phyloP scores from a whole-genome alignment of 2,329 filamentous ascomycete species.

The Zalaria sp. region DNA sequence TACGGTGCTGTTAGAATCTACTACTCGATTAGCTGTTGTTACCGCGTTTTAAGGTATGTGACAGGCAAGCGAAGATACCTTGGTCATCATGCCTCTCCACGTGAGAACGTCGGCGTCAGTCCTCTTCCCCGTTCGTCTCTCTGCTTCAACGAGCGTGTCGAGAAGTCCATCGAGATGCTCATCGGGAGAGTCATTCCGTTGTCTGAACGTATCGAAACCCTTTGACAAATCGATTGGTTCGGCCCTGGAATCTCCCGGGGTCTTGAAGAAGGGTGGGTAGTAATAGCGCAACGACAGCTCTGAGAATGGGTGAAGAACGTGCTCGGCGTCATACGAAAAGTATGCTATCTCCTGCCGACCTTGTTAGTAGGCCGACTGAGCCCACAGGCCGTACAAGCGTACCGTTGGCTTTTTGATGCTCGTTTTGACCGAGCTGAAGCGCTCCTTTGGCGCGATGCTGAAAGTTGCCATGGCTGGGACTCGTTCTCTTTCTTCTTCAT shows the following conservation, averaged over 20 bases:
- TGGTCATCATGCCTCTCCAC: slow-evolving; percentile 98
- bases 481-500: neutral
- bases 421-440: neutral
- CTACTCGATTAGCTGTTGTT: neutral
- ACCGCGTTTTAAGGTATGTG: neutral
- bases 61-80: slow-evolving; percentile 38
- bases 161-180: slow-evolving; percentile 79
- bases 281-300: slow-evolving; percentile 78
- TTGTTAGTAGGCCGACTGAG: too few relatives aligned
- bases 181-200: slow-evolving; percentile 68
- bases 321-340: slow-evolving; percentile 86
- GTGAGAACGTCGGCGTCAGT: slow-evolving; percentile 72
- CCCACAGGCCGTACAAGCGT: too few relatives aligned
- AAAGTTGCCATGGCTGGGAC: neutral
- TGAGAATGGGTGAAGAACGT: slow-evolving; percentile 54
- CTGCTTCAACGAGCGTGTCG: slow-evolving; percentile 58
- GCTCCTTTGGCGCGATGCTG: neutral
- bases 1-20: slow-evolving; percentile 79
- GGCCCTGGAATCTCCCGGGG: slow-evolving; percentile 18
- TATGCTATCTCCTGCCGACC: slow-evolving; percentile 55
- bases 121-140: slow-evolving; percentile 51
- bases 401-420: neutral
- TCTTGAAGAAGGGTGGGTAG: slow-evolving; percentile 46
- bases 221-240: slow-evolving; percentile 56
- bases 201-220: slow-evolving; percentile 71